Evolutionary conservation across 1,139 yeast species (phyloP).

Genomic region (Yamadazyma triangularis): DNA sequence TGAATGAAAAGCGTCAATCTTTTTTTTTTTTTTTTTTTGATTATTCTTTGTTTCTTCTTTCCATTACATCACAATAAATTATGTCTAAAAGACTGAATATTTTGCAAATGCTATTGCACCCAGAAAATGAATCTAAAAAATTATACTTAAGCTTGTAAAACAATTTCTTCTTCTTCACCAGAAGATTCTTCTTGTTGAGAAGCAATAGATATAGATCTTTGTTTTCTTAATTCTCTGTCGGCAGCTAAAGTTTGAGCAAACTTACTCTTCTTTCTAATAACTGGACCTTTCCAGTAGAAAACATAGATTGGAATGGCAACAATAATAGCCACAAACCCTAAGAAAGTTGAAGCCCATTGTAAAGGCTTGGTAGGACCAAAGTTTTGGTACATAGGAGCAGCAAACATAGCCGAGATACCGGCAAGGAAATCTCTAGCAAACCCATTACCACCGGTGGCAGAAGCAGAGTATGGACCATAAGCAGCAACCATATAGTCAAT

Average conservation of each 20-base stretch:
- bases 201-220: slow-evolving; percentile 7
- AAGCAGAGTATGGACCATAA: slow-evolving; percentile 35
- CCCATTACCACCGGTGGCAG: slow-evolving; percentile 39
- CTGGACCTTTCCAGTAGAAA: slow-evolving; percentile 27
- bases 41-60: no score
- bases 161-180: slow-evolving; percentile 8
- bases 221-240: slow-evolving; percentile 15
- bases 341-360: slow-evolving; percentile 32
- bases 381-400: slow-evolving; percentile 29
- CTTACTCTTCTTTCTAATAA: slow-evolving; percentile 19
- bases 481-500: slow-evolving; percentile 36
- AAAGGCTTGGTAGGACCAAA: slow-evolving; percentile 22
- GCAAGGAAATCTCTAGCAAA: slow-evolving; percentile 37
- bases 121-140: no score
- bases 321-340: slow-evolving; percentile 26
- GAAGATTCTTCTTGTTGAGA: slow-evolving; percentile 10
- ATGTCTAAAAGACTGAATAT: no score
- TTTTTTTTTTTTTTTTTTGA: no score
- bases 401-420: slow-evolving; percentile 31
- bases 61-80: no score
- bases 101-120: no score
- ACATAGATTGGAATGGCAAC: slow-evolving; percentile 25
- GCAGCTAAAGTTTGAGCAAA: slow-evolving; percentile 29
- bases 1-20: no score
- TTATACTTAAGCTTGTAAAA: no score